Base-by-base conservation (phyloP, 2,329 filamentous ascomycete species). In the Ophiognomonia clavigignenti-juglandacearum region DNA sequence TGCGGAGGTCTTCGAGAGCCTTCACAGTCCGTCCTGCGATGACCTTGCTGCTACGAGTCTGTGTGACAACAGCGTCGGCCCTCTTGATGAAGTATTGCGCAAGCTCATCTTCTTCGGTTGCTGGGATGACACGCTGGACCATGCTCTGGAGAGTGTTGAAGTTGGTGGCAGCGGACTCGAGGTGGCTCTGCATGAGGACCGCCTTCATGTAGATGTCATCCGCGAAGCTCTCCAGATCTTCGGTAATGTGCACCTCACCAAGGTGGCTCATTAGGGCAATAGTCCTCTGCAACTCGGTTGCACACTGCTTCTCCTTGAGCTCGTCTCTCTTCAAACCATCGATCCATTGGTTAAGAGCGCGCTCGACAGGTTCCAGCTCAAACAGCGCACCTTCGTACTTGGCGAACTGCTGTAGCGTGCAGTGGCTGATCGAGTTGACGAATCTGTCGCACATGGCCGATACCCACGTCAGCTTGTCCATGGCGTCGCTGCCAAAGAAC, bases 281-380 rank as follows among this genome's bases (percentile, higher is more conserved):
- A 6, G 88, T 92, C 45, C 86, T 82, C 58, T 92, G 84, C 31
- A 97, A 72, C 61, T 95, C 88, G 20, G 81, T 80, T 0, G 87
- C 83, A 60, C 90, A 90, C 57, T 88, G 85, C 63, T 85, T 82
- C 66, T 92, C 86, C 65, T 90, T 90, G 40, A 97, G 70, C 47
- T 96, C 90, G 56, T 95, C 90, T 43, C 82, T 83, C 54, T 89
- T 84, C 45, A 96, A 64, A 6, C 82, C 82, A 54, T 96, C 91
- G 47, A 97, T 87, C 81, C 90, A 96, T 46, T 78, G 79, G 60
- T 96, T 96, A 41, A 97, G 69, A 0, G 88, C 87, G 48, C 90
- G 80, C 68, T 98, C 93, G 10, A 97, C 88, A 1, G 91, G 89
- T 61, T 96, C 88, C 42, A 97, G 73, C 64, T 97, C 93, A 57